These are phyloP conservation scores for Neurospora cerealis DNA, from an alignment of 495 filamentous ascomycete genomes.

Conservation along the genomic window DNA sequence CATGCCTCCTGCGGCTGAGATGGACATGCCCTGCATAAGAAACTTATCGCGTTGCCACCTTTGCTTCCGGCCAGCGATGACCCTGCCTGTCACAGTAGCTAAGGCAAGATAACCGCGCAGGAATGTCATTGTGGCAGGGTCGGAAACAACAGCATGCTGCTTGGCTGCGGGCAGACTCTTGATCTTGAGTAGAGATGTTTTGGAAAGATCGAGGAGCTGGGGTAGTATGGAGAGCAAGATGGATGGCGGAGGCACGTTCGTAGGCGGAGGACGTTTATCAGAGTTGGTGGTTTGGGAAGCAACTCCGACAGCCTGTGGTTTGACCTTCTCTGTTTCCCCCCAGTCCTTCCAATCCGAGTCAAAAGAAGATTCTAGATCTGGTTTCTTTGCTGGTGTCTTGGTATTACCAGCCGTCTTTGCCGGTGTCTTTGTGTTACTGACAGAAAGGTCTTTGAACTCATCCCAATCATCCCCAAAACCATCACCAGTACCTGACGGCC, in stretches of 20 bases:
- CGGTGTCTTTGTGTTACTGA: slow-evolving; percentile 9
- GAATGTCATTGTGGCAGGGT: slow-evolving; percentile 45
- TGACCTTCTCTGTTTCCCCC: slow-evolving; percentile 12
- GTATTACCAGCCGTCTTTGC: slow-evolving; percentile 6
- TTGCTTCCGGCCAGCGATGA: slow-evolving; percentile 75
- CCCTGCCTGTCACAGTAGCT: slow-evolving; percentile 58
- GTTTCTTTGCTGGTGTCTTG: slow-evolving; percentile 1
- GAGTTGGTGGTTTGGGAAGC: neutral
- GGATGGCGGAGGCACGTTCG: slow-evolving; percentile 82
- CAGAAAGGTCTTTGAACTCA: slow-evolving; percentile 42
- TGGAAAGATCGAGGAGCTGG: slow-evolving; percentile 48
- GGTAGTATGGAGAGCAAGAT: slow-evolving; percentile 70
- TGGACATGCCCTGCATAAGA: slow-evolving; percentile 81
- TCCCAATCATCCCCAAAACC: slow-evolving; percentile 47
- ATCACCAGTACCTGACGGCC: slow-evolving; percentile 27
- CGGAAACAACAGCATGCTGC: slow-evolving; percentile 46
- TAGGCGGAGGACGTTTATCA: slow-evolving; percentile 47
- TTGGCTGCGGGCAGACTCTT: slow-evolving; percentile 39
- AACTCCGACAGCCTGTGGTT: neutral
- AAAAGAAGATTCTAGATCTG: slow-evolving; percentile 1
- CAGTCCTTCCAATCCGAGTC: slow-evolving; percentile 36
- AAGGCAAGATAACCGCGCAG: slow-evolving; percentile 44
- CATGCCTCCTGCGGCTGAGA: slow-evolving; percentile 56
- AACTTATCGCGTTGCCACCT: slow-evolving; percentile 85
- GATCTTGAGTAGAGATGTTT: slow-evolving; percentile 44